Percentiles rank a stretch among this genome's conserved stretches.
Evolutionary conservation across 108 stramenopile species (phyloP).

Genomic region (Licmophora abbreviata): DNA sequence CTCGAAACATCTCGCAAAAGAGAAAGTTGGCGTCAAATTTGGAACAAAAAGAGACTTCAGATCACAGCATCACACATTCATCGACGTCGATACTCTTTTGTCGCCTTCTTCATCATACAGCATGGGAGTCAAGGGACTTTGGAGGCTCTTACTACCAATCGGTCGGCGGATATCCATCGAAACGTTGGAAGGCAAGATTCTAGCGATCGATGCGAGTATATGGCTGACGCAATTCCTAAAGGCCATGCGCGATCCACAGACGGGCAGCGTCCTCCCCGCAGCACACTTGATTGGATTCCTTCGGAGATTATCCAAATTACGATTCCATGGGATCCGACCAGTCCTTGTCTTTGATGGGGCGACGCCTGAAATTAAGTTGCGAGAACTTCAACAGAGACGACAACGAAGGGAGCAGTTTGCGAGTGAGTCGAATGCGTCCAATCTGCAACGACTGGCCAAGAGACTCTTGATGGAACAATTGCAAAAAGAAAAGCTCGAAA

Average conservation of each 20-base stretch:
- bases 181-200: slow-evolving; percentile 87
- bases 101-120: not conserved
- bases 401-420: slow-evolving; percentile 43
- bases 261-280: slow-evolving; percentile 64
- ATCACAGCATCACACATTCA: too few relatives aligned
- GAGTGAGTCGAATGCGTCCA: slow-evolving; percentile 16
- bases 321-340: slow-evolving; percentile 91
- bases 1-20: too few relatives aligned
- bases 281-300: slow-evolving; percentile 94
- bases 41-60: too few relatives aligned
- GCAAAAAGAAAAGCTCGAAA: slow-evolving; percentile 16
- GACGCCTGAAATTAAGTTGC: slow-evolving; percentile 86
- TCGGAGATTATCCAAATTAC: slow-evolving; percentile 86
- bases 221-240: slow-evolving; percentile 98
- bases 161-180: slow-evolving; percentile 95
- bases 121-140: slow-evolving; percentile 92
- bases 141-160: slow-evolving; percentile 87
- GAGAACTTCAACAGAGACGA: slow-evolving; percentile 59
- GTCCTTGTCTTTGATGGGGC: slow-evolving; percentile 98
- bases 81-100: too few relatives aligned
- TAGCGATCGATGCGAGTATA: slow-evolving; percentile 96
- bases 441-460: slow-evolving; percentile 60
- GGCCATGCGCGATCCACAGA: slow-evolving; percentile 92
- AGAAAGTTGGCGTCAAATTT: too few relatives aligned
- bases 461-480: slow-evolving; percentile 59